Evolutionary conservation across 2,329 filamentous ascomycete species (phyloP).

Genomic region (Westerdykella sp.): DNA sequence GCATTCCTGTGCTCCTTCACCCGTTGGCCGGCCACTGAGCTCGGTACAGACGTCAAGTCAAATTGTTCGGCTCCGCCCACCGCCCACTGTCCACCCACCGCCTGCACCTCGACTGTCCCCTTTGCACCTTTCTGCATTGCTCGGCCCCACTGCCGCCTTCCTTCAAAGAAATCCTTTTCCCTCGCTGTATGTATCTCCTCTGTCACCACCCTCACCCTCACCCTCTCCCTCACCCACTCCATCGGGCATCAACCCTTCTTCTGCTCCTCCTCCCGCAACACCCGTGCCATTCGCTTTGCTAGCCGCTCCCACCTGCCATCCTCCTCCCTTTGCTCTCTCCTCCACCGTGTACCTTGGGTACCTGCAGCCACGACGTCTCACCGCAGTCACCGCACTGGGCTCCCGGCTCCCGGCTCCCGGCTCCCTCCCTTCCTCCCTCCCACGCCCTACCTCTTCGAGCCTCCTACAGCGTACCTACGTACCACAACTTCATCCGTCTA

Average conservation of each 20-base stretch:
- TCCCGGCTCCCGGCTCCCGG: too few species aligned
- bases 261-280: not conserved
- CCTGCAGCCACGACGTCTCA: conserved; percentile 30
- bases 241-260: not conserved
- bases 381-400: conserved; percentile 6
- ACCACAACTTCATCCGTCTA: not conserved
- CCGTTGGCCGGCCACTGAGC: conserved; percentile 24
- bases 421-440: too few species aligned
- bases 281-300: conserved; percentile 7
- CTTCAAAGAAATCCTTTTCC: conserved; percentile 20
- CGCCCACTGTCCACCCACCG: not conserved
- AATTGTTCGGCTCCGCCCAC: not conserved
- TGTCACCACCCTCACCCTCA: conserved; percentile 13
- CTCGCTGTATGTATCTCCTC: conserved; percentile 8
- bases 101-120: conserved; percentile 15
- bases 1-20: conserved; percentile 24
- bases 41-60: conserved; percentile 16
- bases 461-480: not conserved
- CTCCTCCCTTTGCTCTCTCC: conserved; percentile 6
- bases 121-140: conserved; percentile 19
- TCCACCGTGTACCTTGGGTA: conserved; percentile 8
- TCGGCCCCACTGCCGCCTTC: conserved; percentile 22
- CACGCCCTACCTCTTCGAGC: conserved; percentile 15
- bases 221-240: conserved; percentile 3
- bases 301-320: conserved; percentile 19